Percentiles rank a stretch among this genome's conserved stretches.
phyloP scores from a whole-genome alignment of 1,284 basidiomycete genomes.

The Ustilago hordei region DNA sequence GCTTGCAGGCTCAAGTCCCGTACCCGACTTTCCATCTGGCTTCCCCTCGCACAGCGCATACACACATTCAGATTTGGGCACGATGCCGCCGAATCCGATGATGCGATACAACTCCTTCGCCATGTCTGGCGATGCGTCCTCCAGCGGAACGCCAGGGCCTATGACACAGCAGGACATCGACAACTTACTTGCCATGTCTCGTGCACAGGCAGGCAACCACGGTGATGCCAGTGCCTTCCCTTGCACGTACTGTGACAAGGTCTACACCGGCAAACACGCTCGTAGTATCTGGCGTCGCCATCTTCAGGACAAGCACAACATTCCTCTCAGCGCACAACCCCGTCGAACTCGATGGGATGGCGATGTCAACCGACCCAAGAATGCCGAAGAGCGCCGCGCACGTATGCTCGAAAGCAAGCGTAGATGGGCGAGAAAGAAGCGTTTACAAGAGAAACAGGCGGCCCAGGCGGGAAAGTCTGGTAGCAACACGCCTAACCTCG shows the following conservation, averaged over 20 bases:
- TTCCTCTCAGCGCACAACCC: conserved; percentile 72
- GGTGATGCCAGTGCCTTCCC: conserved; percentile 65
- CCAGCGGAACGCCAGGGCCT: conserved; percentile 29
- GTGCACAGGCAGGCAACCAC: conserved; percentile 53
- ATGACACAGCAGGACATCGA: conserved; percentile 58
- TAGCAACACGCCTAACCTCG: conserved; percentile 36
- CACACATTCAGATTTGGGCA: conserved; percentile 32
- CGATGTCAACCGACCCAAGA: conserved; percentile 73
- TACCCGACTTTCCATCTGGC: conserved; percentile 18
- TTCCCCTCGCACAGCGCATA: conserved; percentile 23
- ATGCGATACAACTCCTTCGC: conserved; percentile 43
- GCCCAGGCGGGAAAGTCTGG: conserved; percentile 37
- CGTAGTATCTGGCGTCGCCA: conserved; percentile 74
- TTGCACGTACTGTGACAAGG: conserved; percentile 71
- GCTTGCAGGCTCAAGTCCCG: conserved; percentile 20
- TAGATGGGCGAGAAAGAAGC: conserved; percentile 73
- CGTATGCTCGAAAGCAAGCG: conserved; percentile 73
- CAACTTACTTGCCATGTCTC: conserved; percentile 60
- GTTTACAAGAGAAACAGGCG: conserved; percentile 65
- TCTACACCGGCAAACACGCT: conserved; percentile 73
- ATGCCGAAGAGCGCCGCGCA: conserved; percentile 72
- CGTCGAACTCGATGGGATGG: conserved; percentile 74
- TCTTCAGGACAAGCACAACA: conserved; percentile 74
- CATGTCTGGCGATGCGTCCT: conserved; percentile 33
- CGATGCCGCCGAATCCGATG: conserved; percentile 32